Percentiles rank a stretch among this genome's conserved stretches.
Conservation (phyloP, 805 yeast species). For the Metschnikowia bowlesiae region DNA sequence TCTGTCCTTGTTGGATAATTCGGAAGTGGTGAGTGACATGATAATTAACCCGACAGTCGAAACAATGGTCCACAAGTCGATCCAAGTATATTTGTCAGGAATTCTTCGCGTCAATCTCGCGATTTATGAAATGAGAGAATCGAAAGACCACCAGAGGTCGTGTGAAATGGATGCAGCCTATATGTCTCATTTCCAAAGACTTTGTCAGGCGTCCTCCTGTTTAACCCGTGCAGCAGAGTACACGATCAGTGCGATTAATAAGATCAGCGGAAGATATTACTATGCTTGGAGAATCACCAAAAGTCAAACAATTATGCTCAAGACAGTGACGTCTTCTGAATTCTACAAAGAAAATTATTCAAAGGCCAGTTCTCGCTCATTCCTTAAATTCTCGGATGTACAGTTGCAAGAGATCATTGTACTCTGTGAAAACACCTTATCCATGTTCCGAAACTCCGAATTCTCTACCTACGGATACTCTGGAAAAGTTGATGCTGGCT, state of each 20-base stretch:
- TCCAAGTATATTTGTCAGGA: constrained; percentile 27
- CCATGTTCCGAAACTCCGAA: constrained; percentile 11
- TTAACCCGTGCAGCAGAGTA: constrained; percentile 24
- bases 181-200: constrained; percentile 7
- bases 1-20: constrained; percentile 12
- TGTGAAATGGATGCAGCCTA: constrained; percentile 7
- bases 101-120: constrained; percentile 28
- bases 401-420: constrained; percentile 26
- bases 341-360: constrained; percentile 25
- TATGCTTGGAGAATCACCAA: constrained; percentile 67
- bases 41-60: constrained; percentile 20
- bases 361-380: constrained; percentile 12
- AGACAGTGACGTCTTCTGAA: constrained; percentile 28
- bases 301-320: constrained; percentile 44
- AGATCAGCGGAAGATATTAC: constrained; percentile 53
- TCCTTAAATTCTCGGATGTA: constrained; percentile 15
- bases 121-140: constrained; percentile 21
- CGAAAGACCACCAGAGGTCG: constrained; percentile 19
- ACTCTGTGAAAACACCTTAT: constrained; percentile 12
- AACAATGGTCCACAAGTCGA: constrained; percentile 27
- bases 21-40: constrained; percentile 20
- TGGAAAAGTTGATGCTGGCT: constrained; percentile 9
- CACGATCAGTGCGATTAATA: constrained; percentile 23
- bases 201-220: constrained; percentile 16
- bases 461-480: constrained; percentile 12